Evolutionary conservation across 495 filamentous ascomycete genomes (phyloP).

Genomic region (Penicillium longicatenatum): DNA sequence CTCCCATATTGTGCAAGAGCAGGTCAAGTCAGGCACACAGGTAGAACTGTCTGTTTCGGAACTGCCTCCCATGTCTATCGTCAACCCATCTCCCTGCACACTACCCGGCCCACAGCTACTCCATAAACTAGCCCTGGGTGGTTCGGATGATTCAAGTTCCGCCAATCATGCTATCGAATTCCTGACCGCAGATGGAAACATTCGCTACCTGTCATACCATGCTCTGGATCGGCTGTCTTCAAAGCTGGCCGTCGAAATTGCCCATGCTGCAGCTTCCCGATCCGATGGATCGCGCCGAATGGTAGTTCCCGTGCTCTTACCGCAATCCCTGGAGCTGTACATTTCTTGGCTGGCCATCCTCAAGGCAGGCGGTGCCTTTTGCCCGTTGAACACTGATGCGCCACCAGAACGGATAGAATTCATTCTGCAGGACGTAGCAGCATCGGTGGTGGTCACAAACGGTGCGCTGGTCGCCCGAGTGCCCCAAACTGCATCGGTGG

Average conservation of each 20-base stretch:
- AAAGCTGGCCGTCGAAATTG: slow-evolving; percentile 52
- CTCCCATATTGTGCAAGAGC: slow-evolving; percentile 21
- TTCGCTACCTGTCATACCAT: slow-evolving; percentile 54
- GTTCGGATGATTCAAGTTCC: slow-evolving; percentile 8
- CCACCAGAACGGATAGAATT: slow-evolving; percentile 73
- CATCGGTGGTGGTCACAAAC: slow-evolving; percentile 55
- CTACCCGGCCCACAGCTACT: slow-evolving; percentile 64
- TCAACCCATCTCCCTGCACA: slow-evolving; percentile 57
- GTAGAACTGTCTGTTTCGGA: slow-evolving; percentile 16
- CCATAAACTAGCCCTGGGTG: slow-evolving; percentile 59
- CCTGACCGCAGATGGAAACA: slow-evolving; percentile 44
- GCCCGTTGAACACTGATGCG: slow-evolving; percentile 71
- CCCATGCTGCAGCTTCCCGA: slow-evolving; percentile 21
- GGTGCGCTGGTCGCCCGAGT: slow-evolving; percentile 27
- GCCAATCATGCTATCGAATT: slow-evolving; percentile 60
- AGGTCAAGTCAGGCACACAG: slow-evolving; percentile 20
- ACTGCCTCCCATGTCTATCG: slow-evolving; percentile 53
- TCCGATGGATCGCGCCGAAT: slow-evolving; percentile 6
- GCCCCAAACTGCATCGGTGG: slow-evolving; percentile 15
- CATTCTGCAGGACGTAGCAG: slow-evolving; percentile 67
- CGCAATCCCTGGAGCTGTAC: slow-evolving; percentile 72
- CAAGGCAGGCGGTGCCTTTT: slow-evolving; percentile 78
- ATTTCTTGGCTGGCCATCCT: slow-evolving; percentile 70
- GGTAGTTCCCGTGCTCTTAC: slow-evolving; percentile 72
- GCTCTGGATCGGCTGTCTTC: slow-evolving; percentile 60